These are phyloP conservation scores for Tillandsia fasciculata DNA, from an alignment of 176 grass and related monocot genomes.

Conservation along the genomic window DNA sequence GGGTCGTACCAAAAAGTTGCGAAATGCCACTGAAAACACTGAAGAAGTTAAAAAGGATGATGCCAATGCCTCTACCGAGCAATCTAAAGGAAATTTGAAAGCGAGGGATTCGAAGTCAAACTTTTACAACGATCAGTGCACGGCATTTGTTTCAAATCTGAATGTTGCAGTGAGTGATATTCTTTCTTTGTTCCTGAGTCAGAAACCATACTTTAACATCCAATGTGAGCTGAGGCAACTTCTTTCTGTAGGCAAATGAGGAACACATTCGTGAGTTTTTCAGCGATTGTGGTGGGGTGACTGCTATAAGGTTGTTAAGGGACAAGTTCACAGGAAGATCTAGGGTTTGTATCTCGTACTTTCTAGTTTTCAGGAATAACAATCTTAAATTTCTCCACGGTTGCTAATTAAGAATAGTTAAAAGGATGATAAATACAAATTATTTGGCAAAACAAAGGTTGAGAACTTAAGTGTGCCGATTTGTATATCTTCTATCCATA, in stretches of 20 bases:
- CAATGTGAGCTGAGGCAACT: slow-evolving; percentile 5
- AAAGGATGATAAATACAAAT: too few relatives aligned
- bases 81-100: slow-evolving; percentile 22
- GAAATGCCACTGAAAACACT: slow-evolving; percentile 9
- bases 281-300: slow-evolving; percentile 54
- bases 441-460: too few relatives aligned
- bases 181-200: slow-evolving; percentile 19
- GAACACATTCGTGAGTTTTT: slow-evolving; percentile 60
- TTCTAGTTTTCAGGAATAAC: neutral
- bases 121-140: slow-evolving; percentile 63
- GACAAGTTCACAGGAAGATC: slow-evolving; percentile 72
- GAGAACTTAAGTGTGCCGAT: too few relatives aligned
- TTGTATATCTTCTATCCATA: too few relatives aligned
- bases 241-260: slow-evolving; percentile 60
- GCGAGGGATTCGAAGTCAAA: slow-evolving; percentile 42
- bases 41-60: slow-evolving; percentile 12
- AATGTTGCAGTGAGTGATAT: slow-evolving; percentile 35
- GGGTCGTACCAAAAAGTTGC: slow-evolving; percentile 20
- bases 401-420: too few relatives aligned
- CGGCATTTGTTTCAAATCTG: slow-evolving; percentile 74
- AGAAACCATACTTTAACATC: slow-evolving; percentile 17
- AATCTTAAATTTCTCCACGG: neutral
- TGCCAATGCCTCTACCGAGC: neutral
- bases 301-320: slow-evolving; percentile 71
- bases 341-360: slow-evolving; percentile 36